Conservation (phyloP, 192 early-diverging fungal species). For the Kickxella alabastrina region DNA sequence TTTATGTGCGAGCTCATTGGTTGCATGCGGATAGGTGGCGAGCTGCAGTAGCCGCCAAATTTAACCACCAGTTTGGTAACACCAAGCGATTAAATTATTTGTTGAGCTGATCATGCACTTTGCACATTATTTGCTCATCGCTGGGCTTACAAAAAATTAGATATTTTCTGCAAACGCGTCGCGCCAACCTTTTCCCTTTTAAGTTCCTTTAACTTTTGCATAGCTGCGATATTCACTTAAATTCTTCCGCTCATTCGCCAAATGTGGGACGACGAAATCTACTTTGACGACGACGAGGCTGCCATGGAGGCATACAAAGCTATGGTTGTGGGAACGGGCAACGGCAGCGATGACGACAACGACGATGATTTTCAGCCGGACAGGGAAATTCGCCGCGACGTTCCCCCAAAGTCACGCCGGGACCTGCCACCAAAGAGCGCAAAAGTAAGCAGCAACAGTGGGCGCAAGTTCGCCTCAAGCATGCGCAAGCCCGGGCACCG, state of each 20-base stretch:
- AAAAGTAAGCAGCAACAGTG: not conserved
- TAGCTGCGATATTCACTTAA: too few relatives aligned
- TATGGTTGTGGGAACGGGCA: constrained; percentile 7
- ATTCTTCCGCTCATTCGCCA: not conserved
- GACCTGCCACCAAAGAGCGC: constrained; percentile 10
- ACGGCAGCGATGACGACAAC: constrained; percentile 7
- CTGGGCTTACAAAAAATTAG: too few relatives aligned
- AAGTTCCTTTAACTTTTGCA: too few relatives aligned
- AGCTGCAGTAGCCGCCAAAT: too few relatives aligned
- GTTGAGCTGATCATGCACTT: too few relatives aligned
- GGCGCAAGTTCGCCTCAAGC: constrained; percentile 6
- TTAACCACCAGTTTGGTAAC: too few relatives aligned
- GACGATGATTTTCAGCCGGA: constrained; percentile 37
- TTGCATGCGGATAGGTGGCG: too few relatives aligned
- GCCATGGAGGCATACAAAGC: constrained; percentile 45
- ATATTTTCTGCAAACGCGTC: too few relatives aligned
- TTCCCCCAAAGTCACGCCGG: constrained; percentile 6
- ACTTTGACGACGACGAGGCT: constrained; percentile 47
- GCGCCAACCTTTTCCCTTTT: too few relatives aligned
- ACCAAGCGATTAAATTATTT: too few relatives aligned
- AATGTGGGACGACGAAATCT: constrained; percentile 48
- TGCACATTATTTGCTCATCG: too few relatives aligned
- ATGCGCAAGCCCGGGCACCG: constrained; percentile 23
- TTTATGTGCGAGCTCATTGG: too few relatives aligned
- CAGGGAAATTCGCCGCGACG: constrained; percentile 9